Evolutionary conservation across 2,329 filamentous ascomycete species (phyloP).

Genomic region (Trichoderma afroharzianum): DNA sequence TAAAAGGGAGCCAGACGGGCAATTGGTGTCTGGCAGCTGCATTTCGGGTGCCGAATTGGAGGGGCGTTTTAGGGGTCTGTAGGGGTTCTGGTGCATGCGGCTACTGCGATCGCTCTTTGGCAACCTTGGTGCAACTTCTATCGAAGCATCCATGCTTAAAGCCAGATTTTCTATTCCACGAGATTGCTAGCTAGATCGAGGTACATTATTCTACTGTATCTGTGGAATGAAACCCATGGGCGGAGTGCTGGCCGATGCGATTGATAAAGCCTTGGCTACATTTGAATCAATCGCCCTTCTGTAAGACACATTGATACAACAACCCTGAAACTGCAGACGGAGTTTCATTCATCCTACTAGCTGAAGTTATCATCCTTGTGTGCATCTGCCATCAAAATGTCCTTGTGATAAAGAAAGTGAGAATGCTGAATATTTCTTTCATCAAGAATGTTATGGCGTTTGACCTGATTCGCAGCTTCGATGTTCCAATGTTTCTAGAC

Average conservation of each 20-base stretch:
- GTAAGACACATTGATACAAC: background rate
- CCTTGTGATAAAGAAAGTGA: rapidly evolving
- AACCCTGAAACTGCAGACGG: too few relatives aligned
- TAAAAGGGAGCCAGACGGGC: background rate
- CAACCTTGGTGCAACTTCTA: background rate
- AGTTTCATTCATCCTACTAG: too few relatives aligned
- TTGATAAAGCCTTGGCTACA: background rate
- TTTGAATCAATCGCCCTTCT: background rate
- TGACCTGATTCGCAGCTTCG: rapidly evolving
- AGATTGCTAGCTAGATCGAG: background rate
- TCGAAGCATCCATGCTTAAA: background rate
- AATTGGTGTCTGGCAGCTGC: background rate
- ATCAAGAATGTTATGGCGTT: background rate
- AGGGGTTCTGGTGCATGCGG: background rate
- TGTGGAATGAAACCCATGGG: background rate
- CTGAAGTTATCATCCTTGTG: background rate
- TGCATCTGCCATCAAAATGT: background rate
- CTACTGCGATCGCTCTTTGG: background rate
- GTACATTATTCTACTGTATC: background rate
- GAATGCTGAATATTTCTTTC: background rate
- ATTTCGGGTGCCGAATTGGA: background rate
- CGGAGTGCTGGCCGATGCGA: background rate
- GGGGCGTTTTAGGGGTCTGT: background rate
- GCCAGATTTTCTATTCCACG: background rate
- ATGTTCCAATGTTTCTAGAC: background rate